phyloP scores from a whole-genome alignment of 345 rosid species.

The Eucalyptus pumila region DNA sequence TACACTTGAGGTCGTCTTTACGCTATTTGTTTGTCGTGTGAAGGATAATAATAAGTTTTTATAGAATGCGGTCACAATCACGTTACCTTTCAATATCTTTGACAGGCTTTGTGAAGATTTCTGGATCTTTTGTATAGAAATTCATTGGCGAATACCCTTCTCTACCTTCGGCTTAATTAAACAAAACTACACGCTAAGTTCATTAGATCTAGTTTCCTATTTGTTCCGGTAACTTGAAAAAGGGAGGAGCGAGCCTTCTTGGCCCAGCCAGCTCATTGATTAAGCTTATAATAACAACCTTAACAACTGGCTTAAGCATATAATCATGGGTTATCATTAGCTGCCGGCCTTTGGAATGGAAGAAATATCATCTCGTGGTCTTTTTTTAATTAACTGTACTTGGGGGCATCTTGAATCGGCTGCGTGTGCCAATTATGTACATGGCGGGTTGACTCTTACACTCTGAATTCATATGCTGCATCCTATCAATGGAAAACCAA shows the following conservation, averaged over 20 bases:
- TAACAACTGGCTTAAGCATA: background rate
- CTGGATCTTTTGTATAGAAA: background rate
- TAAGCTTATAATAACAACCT: background rate
- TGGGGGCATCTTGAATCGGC: background rate
- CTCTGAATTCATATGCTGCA: background rate
- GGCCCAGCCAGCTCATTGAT: background rate
- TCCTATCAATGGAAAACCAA: background rate
- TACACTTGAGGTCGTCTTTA: background rate
- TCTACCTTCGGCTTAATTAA: background rate
- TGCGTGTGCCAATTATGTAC: background rate
- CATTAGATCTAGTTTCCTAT: background rate
- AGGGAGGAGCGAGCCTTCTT: background rate
- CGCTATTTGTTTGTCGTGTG: background rate
- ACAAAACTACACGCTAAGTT: background rate
- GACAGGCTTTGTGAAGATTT: background rate
- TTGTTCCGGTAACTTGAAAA: background rate
- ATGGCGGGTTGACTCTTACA: background rate
- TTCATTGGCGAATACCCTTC: background rate
- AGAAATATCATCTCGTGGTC: background rate
- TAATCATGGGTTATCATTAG: background rate
- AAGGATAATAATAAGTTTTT: background rate
- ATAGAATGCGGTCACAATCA: background rate
- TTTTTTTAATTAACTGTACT: too few relatives aligned
- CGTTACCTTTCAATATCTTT: background rate
- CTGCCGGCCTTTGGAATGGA: background rate